A percentile compares a stretch with the other conserved stretches of the same genome.
phyloP scores from a whole-genome alignment of 345 rosid genomes.

The Pistacia vera region DNA sequence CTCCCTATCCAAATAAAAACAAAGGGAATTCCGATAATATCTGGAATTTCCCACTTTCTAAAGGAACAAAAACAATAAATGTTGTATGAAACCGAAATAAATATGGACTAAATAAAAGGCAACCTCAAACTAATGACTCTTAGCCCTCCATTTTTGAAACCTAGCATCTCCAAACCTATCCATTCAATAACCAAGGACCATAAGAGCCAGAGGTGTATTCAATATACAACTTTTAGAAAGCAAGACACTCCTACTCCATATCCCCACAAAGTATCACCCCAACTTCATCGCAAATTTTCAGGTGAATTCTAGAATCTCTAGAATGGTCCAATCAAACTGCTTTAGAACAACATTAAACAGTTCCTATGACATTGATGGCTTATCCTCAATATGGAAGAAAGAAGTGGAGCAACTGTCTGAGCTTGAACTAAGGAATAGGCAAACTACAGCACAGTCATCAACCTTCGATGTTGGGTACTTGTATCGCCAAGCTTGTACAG shows the following conservation, averaged over 20 bases:
- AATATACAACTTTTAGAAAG: not conserved
- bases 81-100: no score
- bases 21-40: no score
- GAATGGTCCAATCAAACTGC: not conserved
- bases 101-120: not conserved
- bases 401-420: constrained; percentile 41
- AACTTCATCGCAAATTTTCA: no score
- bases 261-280: no score
- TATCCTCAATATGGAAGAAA: not conserved
- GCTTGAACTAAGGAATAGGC: constrained; percentile 72
- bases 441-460: constrained; percentile 96
- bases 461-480: constrained; percentile 92
- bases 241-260: not conserved
- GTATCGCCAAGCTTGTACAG: constrained; percentile 86
- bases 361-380: not conserved
- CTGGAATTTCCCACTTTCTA: no score
- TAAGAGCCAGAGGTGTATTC: not conserved
- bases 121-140: not conserved
- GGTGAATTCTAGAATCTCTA: no score
- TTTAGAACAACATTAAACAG: no score
- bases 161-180: no score
- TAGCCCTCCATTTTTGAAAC: no score
- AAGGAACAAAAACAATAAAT: no score
- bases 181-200: not conserved
- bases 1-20: no score